Base-by-base conservation (phyloP, 306 rosid species). In the Urtica urens region DNA sequence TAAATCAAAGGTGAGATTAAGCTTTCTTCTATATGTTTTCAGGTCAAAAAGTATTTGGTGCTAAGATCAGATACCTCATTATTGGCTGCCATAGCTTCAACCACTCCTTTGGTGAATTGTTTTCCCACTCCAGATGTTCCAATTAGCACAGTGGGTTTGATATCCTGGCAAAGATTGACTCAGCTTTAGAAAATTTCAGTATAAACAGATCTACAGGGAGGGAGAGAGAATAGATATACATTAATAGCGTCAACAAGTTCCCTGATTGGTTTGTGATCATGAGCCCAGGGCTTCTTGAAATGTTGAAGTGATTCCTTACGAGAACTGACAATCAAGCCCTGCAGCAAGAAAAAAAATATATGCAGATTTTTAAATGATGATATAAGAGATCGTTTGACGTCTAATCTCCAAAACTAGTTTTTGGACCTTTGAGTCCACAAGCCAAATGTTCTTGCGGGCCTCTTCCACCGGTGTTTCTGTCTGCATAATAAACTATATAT, bases 281-380 rank as follows among this genome's bases (percentile, higher is more conserved):
- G 95, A 53, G 93, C 97, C 95, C 95, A 88, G 0, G 97, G 97
- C 70, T 72, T 74, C 82, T 88, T 88, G 72, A 88, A 88, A 54
- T 77, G 90, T 68, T 88, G 97, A 53, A 88, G 97, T 5, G 97
- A 77, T 5, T 88, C 97, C 71, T 54, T 64, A 17, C 95, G 83
- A 39, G 97, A 84, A 59, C 69, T 68, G 38, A 78, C 95, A 53
- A 88, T 81, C 67, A 88, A 61, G 31, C 97, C 97, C 95, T 88
- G 71, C 56, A 65, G 60, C n/a, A n/a, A n/a, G n/a, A n/a, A 59
- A 57, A 33, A 55, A 53, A 34, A 37, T 47, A 42, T 26, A 21
- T 22, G n/a, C 31, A 58, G 38, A 54, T 59, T n/a, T 38, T 46
- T 46, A 62, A 53, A 51, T 30, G 33, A 59, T 0, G 13, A 69